These are phyloP conservation scores for Lasiodiplodia citricola DNA, from an alignment of 2,329 filamentous ascomycete species.

Conservation along the genomic window DNA sequence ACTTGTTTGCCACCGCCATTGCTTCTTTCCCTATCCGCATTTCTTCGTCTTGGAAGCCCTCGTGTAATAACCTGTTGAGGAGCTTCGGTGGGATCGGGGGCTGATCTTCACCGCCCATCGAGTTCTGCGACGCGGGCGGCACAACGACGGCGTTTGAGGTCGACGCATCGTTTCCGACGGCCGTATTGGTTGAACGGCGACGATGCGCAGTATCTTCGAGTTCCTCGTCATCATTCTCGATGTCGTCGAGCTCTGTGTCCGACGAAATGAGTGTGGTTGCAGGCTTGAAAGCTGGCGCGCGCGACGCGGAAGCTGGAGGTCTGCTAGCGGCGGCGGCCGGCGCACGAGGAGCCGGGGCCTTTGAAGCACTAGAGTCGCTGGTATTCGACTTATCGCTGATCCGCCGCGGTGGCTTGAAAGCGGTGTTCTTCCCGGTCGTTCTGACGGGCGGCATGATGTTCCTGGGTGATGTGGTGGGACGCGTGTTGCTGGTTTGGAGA, in stretches of 20 bases:
- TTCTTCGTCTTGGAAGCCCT: conserved; percentile 73
- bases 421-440: conserved; percentile 20
- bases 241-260: conserved; percentile 37
- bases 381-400: conserved; percentile 9
- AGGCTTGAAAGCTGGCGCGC: conserved; percentile 32
- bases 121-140: conserved; percentile 29
- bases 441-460: conserved; percentile 23
- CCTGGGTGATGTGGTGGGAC: not conserved
- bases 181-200: conserved; percentile 25
- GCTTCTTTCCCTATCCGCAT: conserved; percentile 80
- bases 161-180: not conserved
- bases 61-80: conserved; percentile 76
- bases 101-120: not conserved
- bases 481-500: conserved; percentile 1
- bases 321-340: conserved; percentile 31
- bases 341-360: conserved; percentile 35
- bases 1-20: conserved; percentile 77
- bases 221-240: conserved; percentile 34
- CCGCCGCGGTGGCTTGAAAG: conserved; percentile 45
- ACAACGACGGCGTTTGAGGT: conserved; percentile 3
- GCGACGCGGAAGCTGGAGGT: conserved; percentile 30
- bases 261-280: conserved; percentile 37
- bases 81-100: conserved; percentile 72
- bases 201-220: conserved; percentile 30
- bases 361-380: not conserved